Evolutionary conservation across 768 basidiomycete genomes (phyloP), one percentile per base, ranked within the genome.

Genomic region (Auricularia sp.): DNA sequence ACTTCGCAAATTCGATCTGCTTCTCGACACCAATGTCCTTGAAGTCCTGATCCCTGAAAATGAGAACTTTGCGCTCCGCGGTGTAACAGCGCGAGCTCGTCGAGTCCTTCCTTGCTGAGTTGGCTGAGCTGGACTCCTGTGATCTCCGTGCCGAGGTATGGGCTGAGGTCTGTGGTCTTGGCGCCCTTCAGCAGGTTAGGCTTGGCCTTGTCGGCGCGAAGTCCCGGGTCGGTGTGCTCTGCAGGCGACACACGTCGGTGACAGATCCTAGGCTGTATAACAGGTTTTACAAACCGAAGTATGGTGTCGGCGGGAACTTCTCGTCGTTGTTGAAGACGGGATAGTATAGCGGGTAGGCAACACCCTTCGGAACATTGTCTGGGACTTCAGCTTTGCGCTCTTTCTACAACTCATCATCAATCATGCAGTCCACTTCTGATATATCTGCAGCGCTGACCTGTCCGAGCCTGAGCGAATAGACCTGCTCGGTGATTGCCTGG

Each of bases 1-100:
- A 79, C 80, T 72, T 77, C 7, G 81, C 80, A 42, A 83, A 78
- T 69, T 80, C 83, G 65, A 84, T 80, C 67, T 84, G 83, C 64
- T 76, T 71, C 51, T 84, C 82, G 7, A 81, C 76, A 1, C 75
- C 73, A n/a, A 84, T 66, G 66, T 84, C 83, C 73, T 83, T 85
- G 75, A 85, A 84, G 71, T 85, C 81, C 67, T 85, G 85, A 72
- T 85, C 79, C 21, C 84, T 79, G 77, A 85, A 83, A 5, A 84
- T 61, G 10, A 85, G 70, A 39, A 84, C 77, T 71, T 83, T 84
- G 54, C 82, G 71, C 72, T 85, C 80, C 1, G 81, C 84, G 44
- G 81, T 75, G 65, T 75, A 78, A 78, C 4, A 84, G 75, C 3
- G 82, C 82, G 36, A 83, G 78, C 68, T 83, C 82, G 67, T 84